Base-by-base conservation (phyloP, 176 grass and related monocot species). In the Areca catechu region DNA sequence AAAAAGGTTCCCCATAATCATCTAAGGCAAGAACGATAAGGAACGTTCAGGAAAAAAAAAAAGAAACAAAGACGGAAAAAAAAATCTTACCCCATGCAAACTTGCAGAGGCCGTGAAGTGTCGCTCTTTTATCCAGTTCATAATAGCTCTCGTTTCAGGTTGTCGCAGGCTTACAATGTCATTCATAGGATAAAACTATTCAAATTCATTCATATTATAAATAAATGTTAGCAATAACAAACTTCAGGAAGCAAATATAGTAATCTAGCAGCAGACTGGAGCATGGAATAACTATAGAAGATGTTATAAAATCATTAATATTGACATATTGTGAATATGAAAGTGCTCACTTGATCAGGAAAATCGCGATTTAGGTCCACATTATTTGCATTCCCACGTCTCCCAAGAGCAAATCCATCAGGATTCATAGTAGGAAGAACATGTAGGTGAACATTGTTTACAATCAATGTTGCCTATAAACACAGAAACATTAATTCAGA, bases 371-470 rank as follows among this genome's bases (percentile, higher is more conserved):
- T 96, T 27, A 96, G 71, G 71, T 96, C 91, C 70, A 96, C 24
- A 66, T 85, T 79, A 65, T 96, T 96, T 85, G 86, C 83, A 90
- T 96, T 90, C 48, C 82, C 91, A 74, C 91, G 86, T 57, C 74
- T 87, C 69, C 75, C 87, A 67, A 96, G 86, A 68, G 80, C n/a
- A 82, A 96, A 96, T 68, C 91, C 91, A 82, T 96, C 86, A 54
- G 91, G 91, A 57, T 96, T 96, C 91, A 96, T 87, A 22, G 91
- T 56, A 0, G 86, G 91, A 81, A 96, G 91, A 76, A 96, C 77
- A 74, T 96, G 91, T 77, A 96, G 80, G 58, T 90, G 91, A 4
- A 86, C 72, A 28, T 90, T 81, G 71, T 90, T 80, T 28, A 90
- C 86, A 87, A 96, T 87, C 50, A 82, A 58, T 48, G 77, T 87